Evolutionary conservation across 176 grass and related monocot species (phyloP).

Genomic region (Elaeis guineensis): DNA sequence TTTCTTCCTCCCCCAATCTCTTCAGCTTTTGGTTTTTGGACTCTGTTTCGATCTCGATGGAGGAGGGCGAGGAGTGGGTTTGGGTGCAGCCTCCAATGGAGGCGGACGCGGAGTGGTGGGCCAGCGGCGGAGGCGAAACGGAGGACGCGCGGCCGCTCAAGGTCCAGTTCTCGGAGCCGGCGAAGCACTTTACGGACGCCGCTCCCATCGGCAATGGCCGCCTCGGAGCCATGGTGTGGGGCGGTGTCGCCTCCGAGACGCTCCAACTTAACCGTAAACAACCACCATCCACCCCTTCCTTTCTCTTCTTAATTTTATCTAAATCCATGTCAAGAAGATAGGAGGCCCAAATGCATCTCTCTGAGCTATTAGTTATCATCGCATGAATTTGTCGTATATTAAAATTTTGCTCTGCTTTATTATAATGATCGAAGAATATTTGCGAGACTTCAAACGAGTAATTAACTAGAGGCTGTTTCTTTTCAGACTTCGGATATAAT

Average conservation of each 20-base stretch:
- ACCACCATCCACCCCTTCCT: not conserved
- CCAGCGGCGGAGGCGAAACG: not conserved
- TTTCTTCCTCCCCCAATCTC: too few species aligned
- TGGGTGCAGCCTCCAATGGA: slow-evolving; percentile 46
- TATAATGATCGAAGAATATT: too few species aligned
- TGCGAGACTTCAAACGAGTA: too few species aligned
- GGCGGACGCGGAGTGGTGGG: slow-evolving; percentile 27
- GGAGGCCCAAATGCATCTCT: too few species aligned
- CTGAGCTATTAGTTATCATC: too few species aligned
- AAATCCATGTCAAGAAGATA: too few species aligned
- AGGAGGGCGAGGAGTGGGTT: slow-evolving; percentile 43
- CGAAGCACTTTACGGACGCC: slow-evolving; percentile 67
- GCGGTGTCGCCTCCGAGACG: slow-evolving; percentile 59
- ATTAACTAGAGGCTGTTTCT: too few species aligned
- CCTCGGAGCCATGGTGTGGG: slow-evolving; percentile 85
- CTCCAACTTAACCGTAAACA: slow-evolving; percentile 79
- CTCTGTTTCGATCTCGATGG: slow-evolving; percentile 4
- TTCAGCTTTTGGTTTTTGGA: too few species aligned
- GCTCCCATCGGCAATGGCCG: slow-evolving; percentile 70
- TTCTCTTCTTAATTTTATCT: not conserved
- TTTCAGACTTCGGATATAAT: too few species aligned
- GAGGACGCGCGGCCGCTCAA: slow-evolving; percentile 40
- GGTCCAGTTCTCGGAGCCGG: slow-evolving; percentile 53
- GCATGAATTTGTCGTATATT: too few species aligned
- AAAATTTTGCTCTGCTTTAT: too few species aligned